Conservation (phyloP, 352 stramenopile genomes). For the Phytopythium litorale region DNA sequence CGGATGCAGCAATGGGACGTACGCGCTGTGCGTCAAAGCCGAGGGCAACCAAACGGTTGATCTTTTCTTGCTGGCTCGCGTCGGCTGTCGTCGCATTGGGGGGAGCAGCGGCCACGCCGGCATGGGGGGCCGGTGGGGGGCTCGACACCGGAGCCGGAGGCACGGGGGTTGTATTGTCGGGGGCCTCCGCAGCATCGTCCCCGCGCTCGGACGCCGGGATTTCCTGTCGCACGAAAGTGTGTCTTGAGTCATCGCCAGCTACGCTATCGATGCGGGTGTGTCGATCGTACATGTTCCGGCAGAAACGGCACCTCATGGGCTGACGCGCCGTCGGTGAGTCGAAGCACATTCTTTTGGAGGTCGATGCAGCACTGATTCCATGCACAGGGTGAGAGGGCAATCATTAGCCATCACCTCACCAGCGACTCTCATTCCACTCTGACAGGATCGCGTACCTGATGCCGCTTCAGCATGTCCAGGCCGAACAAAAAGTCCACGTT, state of each 20-base stretch:
- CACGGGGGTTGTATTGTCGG: constrained; percentile 11
- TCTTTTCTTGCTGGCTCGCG: constrained; percentile 40
- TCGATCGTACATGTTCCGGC: constrained; percentile 65
- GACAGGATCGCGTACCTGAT: constrained; percentile 57
- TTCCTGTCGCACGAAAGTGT: constrained; percentile 28
- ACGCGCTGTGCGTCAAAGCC: constrained; percentile 65
- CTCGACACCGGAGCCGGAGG: constrained; percentile 9
- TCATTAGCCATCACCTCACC: constrained; percentile 3
- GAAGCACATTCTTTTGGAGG: constrained; percentile 89
- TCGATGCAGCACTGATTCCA: constrained; percentile 91
- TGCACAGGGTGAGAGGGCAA: neutral
- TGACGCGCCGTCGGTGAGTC: constrained; percentile 59
- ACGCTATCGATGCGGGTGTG: neutral
- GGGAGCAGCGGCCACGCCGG: neutral
- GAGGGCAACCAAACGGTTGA: constrained; percentile 57
- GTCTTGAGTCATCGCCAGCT: neutral
- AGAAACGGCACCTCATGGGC: constrained; percentile 86
- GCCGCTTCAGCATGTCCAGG: constrained; percentile 97
- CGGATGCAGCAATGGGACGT: constrained; percentile 8
- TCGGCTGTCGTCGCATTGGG: constrained; percentile 3
- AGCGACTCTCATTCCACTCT: neutral
- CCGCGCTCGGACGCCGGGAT: constrained; percentile 62
- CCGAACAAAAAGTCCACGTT: constrained; percentile 98
- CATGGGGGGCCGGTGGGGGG: constrained; percentile 12
- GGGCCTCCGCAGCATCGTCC: constrained; percentile 18